A percentile compares a stretch with the other conserved stretches of the same genome.
Conservation (phyloP, 306 rosid genomes). For the Nissolia schottii region DNA sequence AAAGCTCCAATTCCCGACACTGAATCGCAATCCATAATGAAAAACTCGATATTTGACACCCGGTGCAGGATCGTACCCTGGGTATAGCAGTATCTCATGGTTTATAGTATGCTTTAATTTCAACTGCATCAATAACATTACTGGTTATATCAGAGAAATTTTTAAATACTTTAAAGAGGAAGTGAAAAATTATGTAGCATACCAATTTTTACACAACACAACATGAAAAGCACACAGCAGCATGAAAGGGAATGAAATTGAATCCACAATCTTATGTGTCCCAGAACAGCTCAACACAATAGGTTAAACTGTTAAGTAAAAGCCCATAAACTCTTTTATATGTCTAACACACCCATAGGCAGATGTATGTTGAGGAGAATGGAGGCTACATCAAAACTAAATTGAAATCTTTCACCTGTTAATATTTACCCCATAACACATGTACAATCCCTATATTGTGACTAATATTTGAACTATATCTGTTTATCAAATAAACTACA, state of each 20-base stretch:
- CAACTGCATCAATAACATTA: constrained; percentile 52
- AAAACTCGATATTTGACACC: constrained; percentile 85
- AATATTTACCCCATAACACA: neutral
- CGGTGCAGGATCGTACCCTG: constrained; percentile 71
- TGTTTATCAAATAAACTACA: too few relatives aligned
- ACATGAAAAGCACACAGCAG: too few relatives aligned
- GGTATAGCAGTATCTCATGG: constrained; percentile 71
- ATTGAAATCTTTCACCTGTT: neutral
- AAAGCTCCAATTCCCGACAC: constrained; percentile 94
- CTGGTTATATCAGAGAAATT: constrained; percentile 1
- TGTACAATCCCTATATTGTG: neutral
- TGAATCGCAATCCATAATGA: constrained; percentile 84
- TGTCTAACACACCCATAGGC: neutral
- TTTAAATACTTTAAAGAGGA: neutral
- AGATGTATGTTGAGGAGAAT: neutral
- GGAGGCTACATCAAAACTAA: neutral
- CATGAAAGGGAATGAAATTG: neutral
- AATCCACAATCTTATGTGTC: neutral
- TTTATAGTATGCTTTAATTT: constrained; percentile 61
- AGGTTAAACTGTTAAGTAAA: neutral
- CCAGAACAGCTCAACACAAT: neutral
- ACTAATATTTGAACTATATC: neutral
- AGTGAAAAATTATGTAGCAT: neutral
- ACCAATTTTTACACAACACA: neutral
- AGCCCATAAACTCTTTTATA: neutral